Evolutionary conservation across 768 basidiomycete species (phyloP).

Genomic region (Russula earlei): DNA sequence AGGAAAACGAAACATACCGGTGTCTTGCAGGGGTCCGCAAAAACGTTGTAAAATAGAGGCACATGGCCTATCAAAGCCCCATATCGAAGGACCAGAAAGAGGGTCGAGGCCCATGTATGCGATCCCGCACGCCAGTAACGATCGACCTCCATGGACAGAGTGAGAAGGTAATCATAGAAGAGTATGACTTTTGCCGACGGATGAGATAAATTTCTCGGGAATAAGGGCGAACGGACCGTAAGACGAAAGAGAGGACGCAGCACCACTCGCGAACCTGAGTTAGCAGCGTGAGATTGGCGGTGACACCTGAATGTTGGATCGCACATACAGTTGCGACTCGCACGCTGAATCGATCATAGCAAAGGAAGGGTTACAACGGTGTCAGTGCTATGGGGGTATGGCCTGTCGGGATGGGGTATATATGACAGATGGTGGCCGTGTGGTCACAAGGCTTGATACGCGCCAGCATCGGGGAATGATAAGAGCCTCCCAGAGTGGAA

Average conservation of each 20-base stretch:
- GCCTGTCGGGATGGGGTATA: not conserved
- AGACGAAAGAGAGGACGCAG: not conserved
- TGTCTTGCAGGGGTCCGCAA: not conserved
- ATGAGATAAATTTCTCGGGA: not conserved
- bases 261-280: not conserved
- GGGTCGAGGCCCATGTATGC: conserved; percentile 11
- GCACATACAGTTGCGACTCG: not conserved
- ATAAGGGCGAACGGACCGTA: not conserved
- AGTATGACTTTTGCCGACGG: conserved; percentile 23
- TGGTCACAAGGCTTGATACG: not conserved
- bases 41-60: conserved; percentile 14
- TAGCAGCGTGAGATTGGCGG: not conserved
- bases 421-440: not conserved
- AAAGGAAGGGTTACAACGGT: not conserved
- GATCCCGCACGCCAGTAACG: conserved; percentile 32
- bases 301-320: not conserved
- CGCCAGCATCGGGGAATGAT: not conserved
- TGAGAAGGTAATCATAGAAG: conserved; percentile 39
- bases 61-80: conserved; percentile 19
- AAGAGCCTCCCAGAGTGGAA: too few species aligned
- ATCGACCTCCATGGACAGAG: conserved; percentile 34
- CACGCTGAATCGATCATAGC: not conserved
- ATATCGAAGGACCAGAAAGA: conserved; percentile 23
- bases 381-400: not conserved
- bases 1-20: not conserved